Conservation (phyloP, 106 monocot genomes). For the Chionographis japonica region DNA sequence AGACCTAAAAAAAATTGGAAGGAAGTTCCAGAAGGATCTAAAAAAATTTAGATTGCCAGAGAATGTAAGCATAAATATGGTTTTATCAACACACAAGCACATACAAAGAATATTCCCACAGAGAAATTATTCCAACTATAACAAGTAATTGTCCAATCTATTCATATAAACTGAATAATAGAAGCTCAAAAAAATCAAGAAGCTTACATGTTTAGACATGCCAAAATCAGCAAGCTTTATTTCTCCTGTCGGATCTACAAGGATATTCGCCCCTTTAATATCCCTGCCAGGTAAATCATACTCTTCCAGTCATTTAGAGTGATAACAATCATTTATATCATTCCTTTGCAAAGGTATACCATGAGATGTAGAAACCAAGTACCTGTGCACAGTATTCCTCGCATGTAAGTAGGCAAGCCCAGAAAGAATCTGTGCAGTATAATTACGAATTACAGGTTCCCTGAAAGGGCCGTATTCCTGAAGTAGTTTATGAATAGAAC, state of each 20-base stretch:
- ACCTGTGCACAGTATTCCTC: conserved; percentile 88
- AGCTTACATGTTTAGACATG: conserved; percentile 98
- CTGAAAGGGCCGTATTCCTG: conserved; percentile 89
- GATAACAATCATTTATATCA: not conserved
- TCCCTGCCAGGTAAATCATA: conserved; percentile 49
- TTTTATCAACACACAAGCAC: no score
- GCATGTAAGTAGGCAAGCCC: conserved; percentile 94
- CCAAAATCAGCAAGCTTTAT: conserved; percentile 99
- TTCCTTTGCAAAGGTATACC: not conserved
- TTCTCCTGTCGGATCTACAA: conserved; percentile 88
- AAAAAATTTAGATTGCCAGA: no score
- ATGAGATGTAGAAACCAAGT: conserved; percentile 7
- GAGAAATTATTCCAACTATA: no score
- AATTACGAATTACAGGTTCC: conserved; percentile 83
- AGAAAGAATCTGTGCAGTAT: conserved; percentile 78
- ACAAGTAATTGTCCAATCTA: no score
- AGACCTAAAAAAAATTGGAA: no score
- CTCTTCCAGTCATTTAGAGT: not conserved
- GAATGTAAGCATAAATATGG: no score
- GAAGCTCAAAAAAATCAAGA: not conserved
- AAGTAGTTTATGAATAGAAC: conserved; percentile 90
- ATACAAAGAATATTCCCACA: no score
- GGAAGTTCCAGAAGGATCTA: no score
- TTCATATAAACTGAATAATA: no score
- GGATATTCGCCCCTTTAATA: conserved; percentile 99